phyloP scores from a whole-genome alignment of 345 rosid species.

The Anacardium occidentale region DNA sequence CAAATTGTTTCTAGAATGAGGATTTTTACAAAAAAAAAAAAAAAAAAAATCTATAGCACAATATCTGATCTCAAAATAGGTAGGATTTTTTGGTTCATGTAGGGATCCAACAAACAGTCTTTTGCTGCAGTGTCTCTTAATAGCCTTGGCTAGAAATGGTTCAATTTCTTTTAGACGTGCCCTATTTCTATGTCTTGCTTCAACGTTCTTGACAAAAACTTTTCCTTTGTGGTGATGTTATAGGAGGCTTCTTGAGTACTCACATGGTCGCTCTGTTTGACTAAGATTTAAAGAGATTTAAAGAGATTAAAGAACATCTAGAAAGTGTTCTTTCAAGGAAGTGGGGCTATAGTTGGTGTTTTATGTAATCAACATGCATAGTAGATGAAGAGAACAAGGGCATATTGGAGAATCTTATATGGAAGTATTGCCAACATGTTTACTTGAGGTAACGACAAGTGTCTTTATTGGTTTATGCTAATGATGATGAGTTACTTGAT shows the following conservation, averaged over 20 bases:
- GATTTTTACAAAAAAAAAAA: conserved; percentile 48
- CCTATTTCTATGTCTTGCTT: conserved; percentile 60
- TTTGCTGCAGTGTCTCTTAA: conserved; percentile 56
- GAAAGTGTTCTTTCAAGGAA: conserved; percentile 60
- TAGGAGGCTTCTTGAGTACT: conserved; percentile 37
- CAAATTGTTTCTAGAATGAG: conserved; percentile 48
- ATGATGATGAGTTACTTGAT: conserved; percentile 50
- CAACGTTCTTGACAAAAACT: conserved; percentile 64
- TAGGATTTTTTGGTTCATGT: conserved; percentile 24
- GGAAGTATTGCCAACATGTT: conserved; percentile 75
- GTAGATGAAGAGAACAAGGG: conserved; percentile 58
- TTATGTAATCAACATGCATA: conserved; percentile 75
- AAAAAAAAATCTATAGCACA: conserved; percentile 57
- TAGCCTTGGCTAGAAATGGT: conserved; percentile 81
- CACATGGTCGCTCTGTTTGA: conserved; percentile 27
- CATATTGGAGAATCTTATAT: conserved; percentile 62
- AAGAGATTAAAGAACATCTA: conserved; percentile 59
- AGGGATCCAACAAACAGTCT: conserved; percentile 35
- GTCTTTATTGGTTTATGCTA: conserved; percentile 58
- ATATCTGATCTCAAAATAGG: conserved; percentile 39
- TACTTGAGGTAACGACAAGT: conserved; percentile 65
- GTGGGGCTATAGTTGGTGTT: conserved; percentile 73
- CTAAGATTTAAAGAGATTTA: conserved; percentile 35
- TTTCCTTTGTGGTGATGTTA: conserved; percentile 62
- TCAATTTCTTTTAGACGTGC: conserved; percentile 48